Evolutionary conservation across 2,329 filamentous ascomycete genomes (phyloP), one percentile per base, ranked within the genome.

Genomic region (Pseudohalonectria lignicola): DNA sequence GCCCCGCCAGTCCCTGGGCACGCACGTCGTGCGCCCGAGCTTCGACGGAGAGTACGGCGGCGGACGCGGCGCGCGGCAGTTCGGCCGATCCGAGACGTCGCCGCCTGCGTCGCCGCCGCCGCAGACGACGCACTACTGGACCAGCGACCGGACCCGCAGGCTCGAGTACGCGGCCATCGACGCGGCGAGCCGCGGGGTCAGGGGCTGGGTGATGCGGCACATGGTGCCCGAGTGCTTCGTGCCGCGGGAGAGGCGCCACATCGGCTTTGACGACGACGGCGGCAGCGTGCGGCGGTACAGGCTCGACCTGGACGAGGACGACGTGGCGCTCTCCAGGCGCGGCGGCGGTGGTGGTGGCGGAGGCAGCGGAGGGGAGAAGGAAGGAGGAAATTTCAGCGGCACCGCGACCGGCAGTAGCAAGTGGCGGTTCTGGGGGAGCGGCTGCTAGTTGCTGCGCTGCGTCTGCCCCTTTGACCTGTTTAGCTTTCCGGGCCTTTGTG

Each of bases 101-200:
- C 23, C 4, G 31, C 55, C 3, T 59, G 61, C 25, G 55, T 62
- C 3, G 61, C n/a, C 63, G 2, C 75, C 72, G 11, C 71, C 71
- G 4, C 66, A 69, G 46, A 79, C 76, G 3, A 74, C 72, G 2
- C 74, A 79, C 50, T 81, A 80, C 56, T 81, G 76, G 76, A 80
- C 75, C 1, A 79, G 73, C 48, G 73, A 79, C 50, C 64, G 64
- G 38, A 79, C 76, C 0, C 66, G 76, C 4, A 64, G 74, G 10
- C 62, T 79, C 4, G 76, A 81, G 57, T 81, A 81, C 47, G 76
- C 75, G 0, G 76, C 76, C 39, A 81, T 81, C 30, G 76, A 81
- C 36, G 74, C 75, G 0, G 74, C 76, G 2, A 70, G 66, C 26
- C 63, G 65, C 2, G 76, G 76, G 4, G 62, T 81, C 21, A 68